phyloP scores from a whole-genome alignment of 1,284 basidiomycete species.

The Papiliotrema fonsecae region DNA sequence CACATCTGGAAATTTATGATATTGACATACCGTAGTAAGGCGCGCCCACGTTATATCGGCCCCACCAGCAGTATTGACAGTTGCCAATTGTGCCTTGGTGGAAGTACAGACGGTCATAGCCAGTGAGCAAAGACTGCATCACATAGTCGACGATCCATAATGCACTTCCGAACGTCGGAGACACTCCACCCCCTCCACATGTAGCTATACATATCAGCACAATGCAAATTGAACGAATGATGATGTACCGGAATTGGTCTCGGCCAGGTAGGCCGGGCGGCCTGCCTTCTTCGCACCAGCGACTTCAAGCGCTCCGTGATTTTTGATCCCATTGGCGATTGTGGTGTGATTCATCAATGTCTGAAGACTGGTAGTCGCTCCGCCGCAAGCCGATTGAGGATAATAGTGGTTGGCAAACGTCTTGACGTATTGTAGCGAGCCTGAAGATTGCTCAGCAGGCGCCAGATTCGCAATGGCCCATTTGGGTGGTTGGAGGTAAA shows the following conservation, averaged over 20 bases:
- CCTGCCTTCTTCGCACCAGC: slow-evolving; percentile 44
- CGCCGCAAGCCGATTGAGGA: slow-evolving; percentile 52
- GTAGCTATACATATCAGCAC: slow-evolving; percentile 36
- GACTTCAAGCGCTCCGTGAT: slow-evolving; percentile 49
- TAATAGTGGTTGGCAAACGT: slow-evolving; percentile 51
- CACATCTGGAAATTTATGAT: slow-evolving; percentile 35
- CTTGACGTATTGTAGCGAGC: slow-evolving; percentile 43
- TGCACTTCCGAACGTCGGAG: slow-evolving; percentile 51
- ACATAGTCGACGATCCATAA: slow-evolving; percentile 53
- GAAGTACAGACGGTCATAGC: slow-evolving; percentile 51
- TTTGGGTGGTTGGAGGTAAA: slow-evolving; percentile 45
- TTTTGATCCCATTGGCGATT: no score
- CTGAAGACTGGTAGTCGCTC: slow-evolving; percentile 48
- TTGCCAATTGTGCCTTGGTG: slow-evolving; percentile 48
- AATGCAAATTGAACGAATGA: neutral
- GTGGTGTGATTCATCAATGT: slow-evolving; percentile 50
- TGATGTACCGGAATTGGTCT: slow-evolving; percentile 50
- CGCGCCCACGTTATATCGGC: slow-evolving; percentile 32
- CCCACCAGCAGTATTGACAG: slow-evolving; percentile 15
- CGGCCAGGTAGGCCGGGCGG: slow-evolving; percentile 50
- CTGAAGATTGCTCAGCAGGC: slow-evolving; percentile 36
- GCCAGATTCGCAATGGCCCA: slow-evolving; percentile 49
- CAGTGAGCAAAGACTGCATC: slow-evolving; percentile 50
- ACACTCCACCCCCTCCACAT: slow-evolving; percentile 52
- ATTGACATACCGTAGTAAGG: slow-evolving; percentile 51